Evolutionary conservation across 225 moss, liverwort and hornwort genomes (phyloP).

Genomic region (Polytrichum commune): DNA sequence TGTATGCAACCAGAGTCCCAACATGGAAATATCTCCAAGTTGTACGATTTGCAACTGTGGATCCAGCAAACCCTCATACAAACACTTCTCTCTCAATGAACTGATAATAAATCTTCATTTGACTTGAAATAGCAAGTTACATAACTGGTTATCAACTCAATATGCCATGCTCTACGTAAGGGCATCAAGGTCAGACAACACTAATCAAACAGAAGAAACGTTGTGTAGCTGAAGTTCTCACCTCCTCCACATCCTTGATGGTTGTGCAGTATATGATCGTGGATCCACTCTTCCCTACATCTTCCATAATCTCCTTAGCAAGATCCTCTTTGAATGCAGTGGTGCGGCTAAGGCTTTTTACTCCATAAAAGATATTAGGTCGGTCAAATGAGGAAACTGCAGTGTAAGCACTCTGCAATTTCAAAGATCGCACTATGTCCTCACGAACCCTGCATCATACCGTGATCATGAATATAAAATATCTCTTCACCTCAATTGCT

Average conservation of each 20-base stretch:
- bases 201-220: background rate
- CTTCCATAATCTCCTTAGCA: constrained; percentile 68
- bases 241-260: constrained; percentile 85
- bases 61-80: too few relatives aligned
- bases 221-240: constrained; percentile 9
- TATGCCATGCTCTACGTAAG: background rate
- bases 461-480: constrained; percentile 3
- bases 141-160: background rate
- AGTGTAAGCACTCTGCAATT: constrained; percentile 55
- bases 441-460: constrained; percentile 65
- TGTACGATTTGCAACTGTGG: too few relatives aligned
- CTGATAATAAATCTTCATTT: background rate
- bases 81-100: background rate
- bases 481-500: background rate
- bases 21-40: too few relatives aligned
- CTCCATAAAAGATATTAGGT: constrained; percentile 81
- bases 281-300: constrained; percentile 70
- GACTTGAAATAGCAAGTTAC: too few relatives aligned
- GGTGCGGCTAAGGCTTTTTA: constrained; percentile 67
- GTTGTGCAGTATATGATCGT: constrained; percentile 95
- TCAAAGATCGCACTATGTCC: constrained; percentile 64
- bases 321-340: constrained; percentile 78
- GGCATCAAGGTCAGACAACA: background rate
- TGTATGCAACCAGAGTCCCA: too few relatives aligned
- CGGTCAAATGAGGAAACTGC: constrained; percentile 81